Conservation (phyloP, 129 eudicot genomes). For the Artemisia argyi region DNA sequence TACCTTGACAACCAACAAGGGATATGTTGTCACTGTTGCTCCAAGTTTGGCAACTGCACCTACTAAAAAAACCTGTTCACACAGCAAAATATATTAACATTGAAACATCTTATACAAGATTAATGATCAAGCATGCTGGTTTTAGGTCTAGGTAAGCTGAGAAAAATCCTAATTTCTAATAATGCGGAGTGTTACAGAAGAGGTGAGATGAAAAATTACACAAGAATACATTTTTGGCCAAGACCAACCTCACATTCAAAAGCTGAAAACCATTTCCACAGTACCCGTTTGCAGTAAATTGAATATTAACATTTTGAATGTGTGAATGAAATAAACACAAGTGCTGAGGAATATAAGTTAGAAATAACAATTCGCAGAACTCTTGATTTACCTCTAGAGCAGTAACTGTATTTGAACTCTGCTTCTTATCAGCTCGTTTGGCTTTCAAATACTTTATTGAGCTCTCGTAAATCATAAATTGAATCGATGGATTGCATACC, state of each 20-base stretch:
- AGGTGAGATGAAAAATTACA: not conserved
- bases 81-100: slow-evolving; percentile 13
- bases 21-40: slow-evolving; percentile 89
- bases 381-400: slow-evolving; percentile 71
- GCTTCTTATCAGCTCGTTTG: slow-evolving; percentile 59
- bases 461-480: slow-evolving; percentile 94
- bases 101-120: slow-evolving; percentile 10
- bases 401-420: slow-evolving; percentile 41
- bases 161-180: not conserved
- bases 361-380: slow-evolving; percentile 10
- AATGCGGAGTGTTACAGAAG: not conserved
- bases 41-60: slow-evolving; percentile 97
- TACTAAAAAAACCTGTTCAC: slow-evolving; percentile 63
- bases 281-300: not conserved
- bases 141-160: not conserved
- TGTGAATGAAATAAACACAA: not conserved
- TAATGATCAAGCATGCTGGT: slow-evolving; percentile 15
- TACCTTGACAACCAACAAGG: slow-evolving; percentile 92
- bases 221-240: not conserved
- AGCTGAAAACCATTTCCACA: not conserved
- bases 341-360: not conserved
- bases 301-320: not conserved
- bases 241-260: slow-evolving; percentile 11
- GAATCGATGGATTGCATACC: slow-evolving; percentile 98
- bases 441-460: slow-evolving; percentile 57